These are phyloP conservation scores for Hibiscus syriacus DNA, from an alignment of 345 rosid genomes.

Conservation along the genomic window DNA sequence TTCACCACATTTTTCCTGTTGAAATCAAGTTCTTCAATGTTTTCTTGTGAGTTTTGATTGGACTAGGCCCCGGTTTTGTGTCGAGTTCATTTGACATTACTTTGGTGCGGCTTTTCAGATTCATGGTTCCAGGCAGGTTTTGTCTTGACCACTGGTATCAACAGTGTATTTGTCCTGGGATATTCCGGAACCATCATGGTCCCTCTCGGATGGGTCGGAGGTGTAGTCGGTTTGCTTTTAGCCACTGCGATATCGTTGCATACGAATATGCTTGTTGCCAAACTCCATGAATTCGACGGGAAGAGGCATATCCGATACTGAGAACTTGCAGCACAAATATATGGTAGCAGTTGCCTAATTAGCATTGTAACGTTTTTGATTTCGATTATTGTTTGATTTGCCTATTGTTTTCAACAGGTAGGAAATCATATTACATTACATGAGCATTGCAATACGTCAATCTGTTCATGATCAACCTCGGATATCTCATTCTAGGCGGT, in stretches of 20 bases:
- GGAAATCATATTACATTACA: slow-evolving; percentile 49
- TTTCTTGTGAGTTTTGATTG: not conserved
- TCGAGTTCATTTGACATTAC: not conserved
- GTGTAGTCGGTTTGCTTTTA: slow-evolving; percentile 55
- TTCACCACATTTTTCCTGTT: no score
- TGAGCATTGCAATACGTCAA: slow-evolving; percentile 71
- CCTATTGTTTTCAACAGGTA: slow-evolving; percentile 30
- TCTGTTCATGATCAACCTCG: slow-evolving; percentile 80
- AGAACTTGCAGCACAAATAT: slow-evolving; percentile 76
- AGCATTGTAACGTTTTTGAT: no score
- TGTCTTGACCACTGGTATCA: slow-evolving; percentile 74
- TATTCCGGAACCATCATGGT: slow-evolving; percentile 85
- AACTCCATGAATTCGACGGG: slow-evolving; percentile 81
- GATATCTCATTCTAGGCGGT: slow-evolving; percentile 69
- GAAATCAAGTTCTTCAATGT: not conserved
- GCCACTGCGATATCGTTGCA: slow-evolving; percentile 68
- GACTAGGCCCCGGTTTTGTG: not conserved
- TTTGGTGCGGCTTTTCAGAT: slow-evolving; percentile 36
- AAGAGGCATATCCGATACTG: slow-evolving; percentile 86
- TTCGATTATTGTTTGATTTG: not conserved
- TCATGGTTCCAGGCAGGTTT: slow-evolving; percentile 90
- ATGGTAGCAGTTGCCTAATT: slow-evolving; percentile 32
- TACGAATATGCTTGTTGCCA: slow-evolving; percentile 72
- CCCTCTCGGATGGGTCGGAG: slow-evolving; percentile 79
- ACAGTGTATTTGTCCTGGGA: slow-evolving; percentile 87